Base-by-base conservation (phyloP, 1,284 basidiomycete species). In the Fistulinella cinereoalba region DNA sequence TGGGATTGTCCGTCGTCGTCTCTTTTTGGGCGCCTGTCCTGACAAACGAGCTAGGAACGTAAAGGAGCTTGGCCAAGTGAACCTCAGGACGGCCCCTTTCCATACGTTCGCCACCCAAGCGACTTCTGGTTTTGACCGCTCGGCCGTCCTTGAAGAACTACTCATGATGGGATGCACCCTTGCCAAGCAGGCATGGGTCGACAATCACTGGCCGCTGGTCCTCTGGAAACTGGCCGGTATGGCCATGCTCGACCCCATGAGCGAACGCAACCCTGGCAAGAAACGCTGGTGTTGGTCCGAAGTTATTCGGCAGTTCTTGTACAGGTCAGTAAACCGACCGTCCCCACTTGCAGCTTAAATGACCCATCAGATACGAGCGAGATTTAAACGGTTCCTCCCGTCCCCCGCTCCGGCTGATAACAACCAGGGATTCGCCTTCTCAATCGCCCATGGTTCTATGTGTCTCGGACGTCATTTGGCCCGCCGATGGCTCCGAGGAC, bases 141-240 rank as follows among this genome's bases (percentile, higher is more conserved):
- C 66, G 3, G 76, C 74, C 13, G 84, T 80, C 1, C 66, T 83
- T 11, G 62, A 73, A 25, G 71, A 80, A 49, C 66, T 91, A 10
- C 66, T 71, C 5, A 61, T 65, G 22, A 68, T 62, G 6, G 85
- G 80, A 0, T 88, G 84, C 50, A 66, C 62, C 3, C 72, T 85
- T n/a, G 85, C 77, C 3, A 84, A 80, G 4, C 73, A 81, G 51
- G 63, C 73, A 24, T 99, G 96, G 96, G 84, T 97, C 1, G 77
- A 88, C 31, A 97, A 97, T 59, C 94, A 97, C 57, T 99, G 92
- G 89, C 63, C 71, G 5, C 68, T 95, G 36, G 83, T 99, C 34
- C 73, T 99, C 6, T 99, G 97, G 97, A 99, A 99, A 67, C 69
- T 97, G 10, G 90, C 93, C 1, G 87, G 88, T 4, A 81, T 92